Evolutionary conservation across 2,329 filamentous ascomycete genomes (phyloP), one percentile per base, ranked within the genome.

Genomic region (Trichophyton benhamiae): DNA sequence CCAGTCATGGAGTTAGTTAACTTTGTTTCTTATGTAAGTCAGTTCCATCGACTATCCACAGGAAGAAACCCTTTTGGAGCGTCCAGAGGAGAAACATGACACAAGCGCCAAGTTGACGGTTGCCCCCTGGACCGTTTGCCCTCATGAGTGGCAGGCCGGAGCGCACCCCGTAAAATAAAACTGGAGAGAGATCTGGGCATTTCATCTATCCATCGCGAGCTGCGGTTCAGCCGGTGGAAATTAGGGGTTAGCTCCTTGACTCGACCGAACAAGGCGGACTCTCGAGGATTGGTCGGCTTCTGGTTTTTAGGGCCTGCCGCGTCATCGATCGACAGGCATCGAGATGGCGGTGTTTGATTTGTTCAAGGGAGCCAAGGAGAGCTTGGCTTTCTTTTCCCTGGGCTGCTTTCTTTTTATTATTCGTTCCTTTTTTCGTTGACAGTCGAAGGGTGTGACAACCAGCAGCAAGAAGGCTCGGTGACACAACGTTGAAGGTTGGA

Each of bases 311-410:
- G 17, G 49, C 49, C 49, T 53, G 49, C 49, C 49, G 49, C 49
- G 49, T 53, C 49, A 53, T 53, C 49, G 49, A 53, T 53, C 49
- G 49, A 33, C 49, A 53, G 49, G 49, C 49, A 53, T 53, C 49
- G 27, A 53, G 22, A 53, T 53, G 49, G 22, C 49, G 11, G 49
- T 30, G 22, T 33, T 53, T 9, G 22, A 27, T n/a, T 53, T 22
- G 22, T 15, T 30, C 22, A 22, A 53, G 49, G 2, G 44, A 20
- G n/a, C 44, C n/a, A 48, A 53, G 22, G 25, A n/a, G n/a, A 30
- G 49, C 49, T 27, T 52, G 3, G 22, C 46, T 49, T 49, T 49
- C 9, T 13, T 15, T 44, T 44, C 13, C 7, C 5, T 44, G 7
- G 11, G 41, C n/a, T 5, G 7, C 15, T 46, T n/a, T 48, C n/a